Evolutionary conservation across 768 basidiomycete species (phyloP).

Genomic region (Boletus insuetus): DNA sequence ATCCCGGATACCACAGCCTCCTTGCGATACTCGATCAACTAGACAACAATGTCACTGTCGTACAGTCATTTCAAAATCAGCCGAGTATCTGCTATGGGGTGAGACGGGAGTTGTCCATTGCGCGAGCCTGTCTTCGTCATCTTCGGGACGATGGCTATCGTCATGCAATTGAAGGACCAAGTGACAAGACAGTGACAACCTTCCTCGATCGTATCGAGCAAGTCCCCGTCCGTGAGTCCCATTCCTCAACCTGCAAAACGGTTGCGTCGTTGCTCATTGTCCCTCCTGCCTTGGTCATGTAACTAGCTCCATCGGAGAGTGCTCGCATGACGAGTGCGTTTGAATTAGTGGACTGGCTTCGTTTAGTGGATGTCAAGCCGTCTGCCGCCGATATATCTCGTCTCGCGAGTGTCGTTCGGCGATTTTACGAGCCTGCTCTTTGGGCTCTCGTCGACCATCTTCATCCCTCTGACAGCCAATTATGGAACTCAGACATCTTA

Average conservation of each 20-base stretch:
- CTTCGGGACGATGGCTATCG: conserved; percentile 15
- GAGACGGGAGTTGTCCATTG: conserved; percentile 42
- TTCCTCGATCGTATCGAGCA: conserved; percentile 47
- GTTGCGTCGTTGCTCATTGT: neutral
- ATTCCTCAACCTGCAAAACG: neutral
- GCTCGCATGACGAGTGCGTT: conserved; percentile 42
- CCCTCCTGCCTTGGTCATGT: neutral
- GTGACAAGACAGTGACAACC: conserved; percentile 28
- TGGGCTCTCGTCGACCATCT: conserved; percentile 42
- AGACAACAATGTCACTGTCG: conserved; percentile 29
- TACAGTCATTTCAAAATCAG: conserved; percentile 33
- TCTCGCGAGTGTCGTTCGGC: conserved; percentile 38
- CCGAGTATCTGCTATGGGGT: conserved; percentile 40
- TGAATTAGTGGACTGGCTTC: conserved; percentile 64
- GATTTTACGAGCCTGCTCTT: conserved; percentile 43
- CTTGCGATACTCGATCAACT: conserved; percentile 36
- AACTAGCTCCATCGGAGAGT: conserved; percentile 38
- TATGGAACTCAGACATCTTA: conserved; percentile 39
- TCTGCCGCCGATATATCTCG: conserved; percentile 38
- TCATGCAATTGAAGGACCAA: neutral
- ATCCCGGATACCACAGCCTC: conserved; percentile 36
- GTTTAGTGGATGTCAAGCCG: conserved; percentile 42
- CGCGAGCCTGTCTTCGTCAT: conserved; percentile 36
- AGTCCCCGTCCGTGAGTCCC: conserved; percentile 45
- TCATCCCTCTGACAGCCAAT: conserved; percentile 38